Evolutionary conservation across 495 filamentous ascomycete genomes (phyloP), one percentile per base, ranked within the genome.

Genomic region (Acidiella bohemica): DNA sequence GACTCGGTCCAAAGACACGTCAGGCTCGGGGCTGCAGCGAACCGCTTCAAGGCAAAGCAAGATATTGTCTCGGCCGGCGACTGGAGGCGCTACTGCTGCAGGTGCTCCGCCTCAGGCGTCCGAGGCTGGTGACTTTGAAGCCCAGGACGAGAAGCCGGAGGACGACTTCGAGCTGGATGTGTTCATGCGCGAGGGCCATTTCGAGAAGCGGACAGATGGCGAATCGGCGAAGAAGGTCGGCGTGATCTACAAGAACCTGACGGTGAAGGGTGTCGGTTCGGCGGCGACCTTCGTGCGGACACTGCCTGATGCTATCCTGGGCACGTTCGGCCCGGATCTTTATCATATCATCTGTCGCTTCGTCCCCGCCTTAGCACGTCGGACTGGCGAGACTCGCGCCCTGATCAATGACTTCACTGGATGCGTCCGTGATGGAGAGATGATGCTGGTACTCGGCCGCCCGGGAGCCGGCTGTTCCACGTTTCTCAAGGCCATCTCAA

Each of bases 311-410:
- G 83, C 83, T 4, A 69, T 92, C 36, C 39, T 84, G n/a, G 80
- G 82, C 4, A 85, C 81, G 0, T 88, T 92, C 56, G 84, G 84
- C 0, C 83, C 82, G 0, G 84, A 92, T 61, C 55, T 88, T 10
- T 92, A 85, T 49, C 67, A 65, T 12, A 61, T 82, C n/a, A 44
- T 87, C 18, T 69, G 70, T 28, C 56, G 64, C 4, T 81, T 75
- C 47, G 62, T 86, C 27, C 81, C 83, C 0, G 60, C 59, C n/a
- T 52, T 85, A 12, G 73, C 62, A 10, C 62, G 76, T 20, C 66
- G 60, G 46, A 60, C 62, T 33, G 61, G 57, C 8, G 64, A 64
- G 46, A 72, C 67, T 47, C 66, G 64, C 48, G 76, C 72, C 6
- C 55, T 93, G 33, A 73, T 88, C 39, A 59, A 82, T 52, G 78